Percentiles rank a stretch among this genome's conserved stretches.
phyloP scores from a whole-genome alignment of 2,329 filamentous ascomycete species.

The Talaromyces sp. region DNA sequence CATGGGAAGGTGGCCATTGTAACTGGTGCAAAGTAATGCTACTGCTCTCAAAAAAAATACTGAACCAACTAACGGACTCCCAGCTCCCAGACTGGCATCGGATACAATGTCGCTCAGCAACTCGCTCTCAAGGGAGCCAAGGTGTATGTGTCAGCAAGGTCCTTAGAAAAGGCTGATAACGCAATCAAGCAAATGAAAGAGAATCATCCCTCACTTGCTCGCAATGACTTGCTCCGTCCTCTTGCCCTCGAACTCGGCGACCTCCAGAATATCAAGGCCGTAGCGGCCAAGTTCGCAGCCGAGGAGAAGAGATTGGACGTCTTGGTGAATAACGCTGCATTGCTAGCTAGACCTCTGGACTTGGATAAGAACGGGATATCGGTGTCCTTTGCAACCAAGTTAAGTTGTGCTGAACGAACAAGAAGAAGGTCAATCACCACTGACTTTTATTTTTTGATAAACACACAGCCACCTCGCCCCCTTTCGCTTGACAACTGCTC shows the following conservation, averaged over 20 bases:
- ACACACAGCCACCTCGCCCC: slow-evolving; percentile 3
- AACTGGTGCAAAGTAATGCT: slow-evolving; percentile 8
- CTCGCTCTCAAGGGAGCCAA: slow-evolving; percentile 7
- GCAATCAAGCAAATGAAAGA: slow-evolving; percentile 8
- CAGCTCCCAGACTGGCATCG: slow-evolving; percentile 5
- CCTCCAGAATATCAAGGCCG: slow-evolving; percentile 5
- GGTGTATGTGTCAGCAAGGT: slow-evolving; percentile 9
- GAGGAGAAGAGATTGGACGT: slow-evolving; percentile 7
- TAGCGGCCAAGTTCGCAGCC: slow-evolving; percentile 5
- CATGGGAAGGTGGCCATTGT: slow-evolving; percentile 7
- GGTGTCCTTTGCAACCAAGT: slow-evolving; percentile 6
- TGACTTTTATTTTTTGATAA: neutral
- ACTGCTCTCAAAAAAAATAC: neutral
- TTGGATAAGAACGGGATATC: slow-evolving; percentile 7
- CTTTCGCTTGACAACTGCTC: slow-evolving; percentile 6
- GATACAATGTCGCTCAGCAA: slow-evolving; percentile 6
- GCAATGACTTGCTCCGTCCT: slow-evolving; percentile 1
- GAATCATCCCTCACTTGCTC: slow-evolving; percentile 1
- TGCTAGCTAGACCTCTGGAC: slow-evolving; percentile 5
- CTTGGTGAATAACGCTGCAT: slow-evolving; percentile 7
- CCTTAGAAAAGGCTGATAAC: slow-evolving; percentile 1
- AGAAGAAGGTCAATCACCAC: neutral
- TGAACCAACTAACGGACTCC: neutral
- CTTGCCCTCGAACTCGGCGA: slow-evolving; percentile 5
- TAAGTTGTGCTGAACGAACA: neutral